Evolutionary conservation across 768 basidiomycete genomes (phyloP), one percentile per base, ranked within the genome.

Genomic region (Boletus sensibilis): DNA sequence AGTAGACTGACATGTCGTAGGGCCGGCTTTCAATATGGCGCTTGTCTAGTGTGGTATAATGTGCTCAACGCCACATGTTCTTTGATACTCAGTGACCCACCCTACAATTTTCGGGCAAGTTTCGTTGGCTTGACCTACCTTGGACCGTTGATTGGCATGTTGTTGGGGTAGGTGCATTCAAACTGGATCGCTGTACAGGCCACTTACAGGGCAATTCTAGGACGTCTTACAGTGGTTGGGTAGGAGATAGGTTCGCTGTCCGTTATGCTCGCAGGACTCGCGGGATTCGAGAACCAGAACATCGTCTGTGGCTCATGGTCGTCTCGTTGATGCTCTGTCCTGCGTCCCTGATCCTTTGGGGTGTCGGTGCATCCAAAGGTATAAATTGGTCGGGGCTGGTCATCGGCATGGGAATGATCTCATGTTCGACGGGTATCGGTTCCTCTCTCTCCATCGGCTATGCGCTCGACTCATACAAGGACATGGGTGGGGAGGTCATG

Each of bases 291-390:
- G 64, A 65, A 35, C 64, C 64, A 9, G 64, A 65, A 34, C 60
- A 65, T 39, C 60, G 64, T 16, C 58, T 65, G n/a, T 65, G 64
- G 64, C 61, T 64, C n/a, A 59, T 65, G 61, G 39, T 65, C 29
- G 57, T 62, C 20, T 65, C 64, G 5, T 37, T 62, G 13, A 9
- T 61, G 25, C 50, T 65, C 37, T 62, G 60, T 20, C 60, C 64
- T 9, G 48, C 58, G 3, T 62, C 64, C 1, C 61, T 65, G 14
- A 55, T 65, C 20, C 61, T 63, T 29, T 63, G 62, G 62, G 61
- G 61, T 25, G 57, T 63, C 12, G 62, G 62, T 23, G 62, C 62
- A 12, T 63, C 62, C 21, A 62, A 43, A 42, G 61, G 53, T 13
- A 58, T 63, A 12, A 27, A 29, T 13, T 63, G 61, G 61, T 33